These are phyloP conservation scores for Chaetomium sp. DNA, from an alignment of 2,329 filamentous ascomycete genomes.

Conservation along the genomic window DNA sequence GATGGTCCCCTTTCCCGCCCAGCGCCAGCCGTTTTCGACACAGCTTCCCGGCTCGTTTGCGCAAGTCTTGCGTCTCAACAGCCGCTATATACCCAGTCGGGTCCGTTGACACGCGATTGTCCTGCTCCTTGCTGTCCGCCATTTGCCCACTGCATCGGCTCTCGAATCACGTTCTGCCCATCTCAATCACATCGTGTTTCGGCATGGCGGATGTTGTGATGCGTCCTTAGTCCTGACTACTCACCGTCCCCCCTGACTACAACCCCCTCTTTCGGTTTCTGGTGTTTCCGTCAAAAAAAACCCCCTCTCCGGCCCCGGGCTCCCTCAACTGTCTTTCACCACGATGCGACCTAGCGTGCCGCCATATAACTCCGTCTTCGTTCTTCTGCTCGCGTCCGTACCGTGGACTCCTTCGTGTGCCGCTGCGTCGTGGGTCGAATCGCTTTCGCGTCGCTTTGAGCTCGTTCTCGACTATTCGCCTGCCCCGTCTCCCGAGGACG, in stretches of 20 bases:
- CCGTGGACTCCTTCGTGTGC: conserved; percentile 26
- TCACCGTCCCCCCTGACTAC: conserved; percentile 6
- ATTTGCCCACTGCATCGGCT: conserved; percentile 33
- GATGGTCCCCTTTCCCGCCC: neutral
- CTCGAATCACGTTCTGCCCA: conserved; percentile 30
- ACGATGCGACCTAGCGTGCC: conserved; percentile 36
- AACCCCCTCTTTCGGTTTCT: neutral
- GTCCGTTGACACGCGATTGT: conserved; percentile 6
- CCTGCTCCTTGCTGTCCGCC: conserved; percentile 21
- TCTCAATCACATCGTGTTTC: conserved; percentile 47
- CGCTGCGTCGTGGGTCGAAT: conserved; percentile 23
- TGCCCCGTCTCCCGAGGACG: conserved; percentile 54
- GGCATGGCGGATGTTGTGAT: conserved; percentile 37
- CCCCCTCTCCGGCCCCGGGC: neutral
- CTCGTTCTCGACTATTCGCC: conserved; percentile 45
- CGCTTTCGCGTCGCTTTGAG: conserved; percentile 31
- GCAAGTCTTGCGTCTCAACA: conserved; percentile 37
- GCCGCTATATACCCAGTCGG: conserved; percentile 49
- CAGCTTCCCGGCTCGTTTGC: conserved; percentile 31
- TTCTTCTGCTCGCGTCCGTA: conserved; percentile 26
- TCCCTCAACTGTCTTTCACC: conserved; percentile 23
- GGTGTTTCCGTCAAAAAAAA: conserved; percentile 10
- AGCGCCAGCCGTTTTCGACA: conserved; percentile 25
- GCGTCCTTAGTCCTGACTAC: conserved; percentile 26
- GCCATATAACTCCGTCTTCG: conserved; percentile 24